Percentiles rank a stretch among this genome's conserved stretches.
Evolutionary conservation across 2,329 filamentous ascomycete genomes (phyloP).

Genomic region (Colletotrichum filicis): DNA sequence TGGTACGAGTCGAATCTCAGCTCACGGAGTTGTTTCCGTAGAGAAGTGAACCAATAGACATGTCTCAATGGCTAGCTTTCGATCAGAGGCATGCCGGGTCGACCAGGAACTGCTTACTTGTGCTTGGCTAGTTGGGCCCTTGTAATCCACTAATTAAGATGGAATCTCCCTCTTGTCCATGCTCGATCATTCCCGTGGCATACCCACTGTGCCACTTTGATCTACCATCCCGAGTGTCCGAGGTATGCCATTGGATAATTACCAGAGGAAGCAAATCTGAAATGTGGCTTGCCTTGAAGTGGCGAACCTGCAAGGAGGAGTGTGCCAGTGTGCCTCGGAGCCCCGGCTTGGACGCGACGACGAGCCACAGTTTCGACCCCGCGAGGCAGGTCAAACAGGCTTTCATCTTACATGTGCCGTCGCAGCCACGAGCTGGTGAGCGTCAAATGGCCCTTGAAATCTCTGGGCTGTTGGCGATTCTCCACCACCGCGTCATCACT

Average conservation of each 20-base stretch:
- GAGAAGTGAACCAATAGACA: not conserved
- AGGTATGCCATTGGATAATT: not conserved
- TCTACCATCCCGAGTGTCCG: not conserved
- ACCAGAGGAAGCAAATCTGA: not conserved
- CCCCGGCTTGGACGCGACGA: not conserved
- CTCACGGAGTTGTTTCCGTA: not conserved
- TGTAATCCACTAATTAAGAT: not conserved
- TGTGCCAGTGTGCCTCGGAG: not conserved
- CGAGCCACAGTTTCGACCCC: not conserved
- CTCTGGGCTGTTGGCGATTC: not conserved
- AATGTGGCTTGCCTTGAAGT: not conserved
- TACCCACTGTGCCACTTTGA: not conserved
- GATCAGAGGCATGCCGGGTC: not conserved
- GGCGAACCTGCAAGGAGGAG: not conserved
- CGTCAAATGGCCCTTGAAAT: not conserved
- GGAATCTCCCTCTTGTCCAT: not conserved
- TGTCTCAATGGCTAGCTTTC: not conserved
- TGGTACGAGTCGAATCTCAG: not conserved
- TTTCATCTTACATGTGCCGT: not conserved
- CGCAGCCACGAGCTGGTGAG: not conserved
- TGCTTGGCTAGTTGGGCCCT: not conserved
- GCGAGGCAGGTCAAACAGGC: not conserved
- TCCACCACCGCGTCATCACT: not conserved
- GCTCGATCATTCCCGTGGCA: not conserved
- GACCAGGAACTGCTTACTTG: constrained; percentile 1